Percentiles rank a stretch among this genome's conserved stretches.
Evolutionary conservation across 148 eudicot species (phyloP).

Genomic region (Spergularia bocconei): DNA sequence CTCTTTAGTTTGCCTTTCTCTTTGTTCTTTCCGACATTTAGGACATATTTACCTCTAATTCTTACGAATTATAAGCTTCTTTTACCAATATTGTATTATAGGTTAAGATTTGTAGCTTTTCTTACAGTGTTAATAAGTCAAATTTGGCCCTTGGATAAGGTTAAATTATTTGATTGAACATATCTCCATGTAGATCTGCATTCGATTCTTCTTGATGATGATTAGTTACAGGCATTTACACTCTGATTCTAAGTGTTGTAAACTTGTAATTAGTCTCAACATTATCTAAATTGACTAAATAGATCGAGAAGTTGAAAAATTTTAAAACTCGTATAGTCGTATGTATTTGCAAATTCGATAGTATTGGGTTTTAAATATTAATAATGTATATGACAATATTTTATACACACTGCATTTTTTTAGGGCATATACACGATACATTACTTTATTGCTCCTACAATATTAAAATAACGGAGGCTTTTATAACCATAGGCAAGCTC

Average conservation of each 20-base stretch:
- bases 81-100: constrained; percentile 5
- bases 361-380: too few species aligned
- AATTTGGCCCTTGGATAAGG: not conserved
- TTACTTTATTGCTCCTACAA: too few species aligned
- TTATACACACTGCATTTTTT: too few species aligned
- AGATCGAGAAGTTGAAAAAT: not conserved
- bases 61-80: constrained; percentile 6
- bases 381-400: too few species aligned
- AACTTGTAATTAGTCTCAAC: not conserved
- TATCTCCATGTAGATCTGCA: not conserved
- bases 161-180: not conserved
- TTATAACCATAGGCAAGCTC: too few species aligned
- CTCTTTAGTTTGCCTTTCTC: not conserved
- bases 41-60: constrained; percentile 15
- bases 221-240: not conserved
- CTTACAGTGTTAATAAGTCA: constrained; percentile 4
- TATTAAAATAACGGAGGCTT: too few species aligned
- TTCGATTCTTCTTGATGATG: not conserved
- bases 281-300: not conserved
- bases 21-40: constrained; percentile 19
- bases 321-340: too few species aligned
- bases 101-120: not conserved
- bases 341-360: not conserved
- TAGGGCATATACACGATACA: too few species aligned
- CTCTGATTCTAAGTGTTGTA: too few species aligned